A percentile compares a stretch with the other conserved stretches of the same genome.
phyloP scores from a whole-genome alignment of 2,329 filamentous ascomycete genomes.

The Capronia epimyces region DNA sequence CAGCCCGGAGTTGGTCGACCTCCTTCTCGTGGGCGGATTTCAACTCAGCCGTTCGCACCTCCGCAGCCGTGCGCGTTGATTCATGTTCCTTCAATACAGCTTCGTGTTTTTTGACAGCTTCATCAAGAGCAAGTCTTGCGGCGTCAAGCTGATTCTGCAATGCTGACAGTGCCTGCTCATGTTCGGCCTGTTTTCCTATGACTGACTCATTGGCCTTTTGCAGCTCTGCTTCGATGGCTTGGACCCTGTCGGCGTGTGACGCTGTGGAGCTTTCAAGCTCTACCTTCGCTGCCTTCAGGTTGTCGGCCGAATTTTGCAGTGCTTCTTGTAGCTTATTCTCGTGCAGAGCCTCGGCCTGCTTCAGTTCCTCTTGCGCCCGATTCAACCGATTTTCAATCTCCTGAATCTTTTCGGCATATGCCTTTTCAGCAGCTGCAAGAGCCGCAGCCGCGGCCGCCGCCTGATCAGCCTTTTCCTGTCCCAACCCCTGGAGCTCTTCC shows the following conservation, averaged over 20 bases:
- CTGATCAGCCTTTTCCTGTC: constrained; percentile 14
- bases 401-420: constrained; percentile 13
- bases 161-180: constrained; percentile 7
- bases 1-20: constrained; percentile 7
- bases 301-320: constrained; percentile 31
- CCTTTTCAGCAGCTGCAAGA: constrained; percentile 27
- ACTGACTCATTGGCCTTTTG: constrained; percentile 9
- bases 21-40: constrained; percentile 16
- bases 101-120: constrained; percentile 8
- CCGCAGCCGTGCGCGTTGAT: constrained; percentile 2
- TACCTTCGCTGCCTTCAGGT: constrained; percentile 31
- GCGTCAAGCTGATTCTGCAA: constrained; percentile 13
- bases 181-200: neutral
- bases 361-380: constrained; percentile 34
- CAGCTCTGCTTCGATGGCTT: constrained; percentile 16
- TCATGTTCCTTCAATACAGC: constrained; percentile 7
- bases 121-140: constrained; percentile 9
- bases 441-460: constrained; percentile 32
- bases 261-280: constrained; percentile 27
- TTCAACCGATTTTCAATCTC: constrained; percentile 31
- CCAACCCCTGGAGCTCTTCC: constrained; percentile 16
- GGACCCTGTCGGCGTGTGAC: constrained; percentile 11
- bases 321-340: constrained; percentile 33
- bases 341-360: constrained; percentile 31
- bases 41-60: constrained; percentile 14